Percentiles rank a stretch among this genome's conserved stretches.
These are phyloP conservation scores for Solanum hybrid DNA, from an alignment of 305 asterid genomes.

Conservation along the genomic window DNA sequence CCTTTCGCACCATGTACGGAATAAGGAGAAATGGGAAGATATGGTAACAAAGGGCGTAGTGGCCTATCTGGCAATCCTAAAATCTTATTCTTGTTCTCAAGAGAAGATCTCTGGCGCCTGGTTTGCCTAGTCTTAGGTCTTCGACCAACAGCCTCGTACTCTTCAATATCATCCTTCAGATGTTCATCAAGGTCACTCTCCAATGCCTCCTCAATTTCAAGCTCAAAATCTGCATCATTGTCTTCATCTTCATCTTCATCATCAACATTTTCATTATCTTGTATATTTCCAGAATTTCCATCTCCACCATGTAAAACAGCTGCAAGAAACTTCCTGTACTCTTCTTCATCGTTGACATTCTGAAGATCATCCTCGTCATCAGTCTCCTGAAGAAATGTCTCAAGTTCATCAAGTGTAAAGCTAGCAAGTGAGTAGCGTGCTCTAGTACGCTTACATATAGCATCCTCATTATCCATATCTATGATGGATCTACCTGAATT, in stretches of 20 bases:
- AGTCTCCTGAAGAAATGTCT: constrained; percentile 97
- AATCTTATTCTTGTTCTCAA: constrained; percentile 38
- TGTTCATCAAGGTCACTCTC: constrained; percentile 85
- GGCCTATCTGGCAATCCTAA: constrained; percentile 59
- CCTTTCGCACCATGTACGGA: constrained; percentile 39
- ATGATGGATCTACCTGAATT: constrained; percentile 23
- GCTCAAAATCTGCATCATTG: constrained; percentile 97
- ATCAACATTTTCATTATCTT: constrained; percentile 53
- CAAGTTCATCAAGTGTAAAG: constrained; percentile 92
- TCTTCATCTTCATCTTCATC: constrained; percentile 98
- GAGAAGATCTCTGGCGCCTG: constrained; percentile 46
- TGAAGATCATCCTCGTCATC: constrained; percentile 96
- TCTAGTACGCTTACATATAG: constrained; percentile 92
- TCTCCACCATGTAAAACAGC: constrained; percentile 71
- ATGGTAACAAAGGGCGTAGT: constrained; percentile 78
- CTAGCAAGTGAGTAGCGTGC: constrained; percentile 95
- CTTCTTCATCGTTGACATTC: constrained; percentile 85
- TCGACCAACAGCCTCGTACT: constrained; percentile 17
- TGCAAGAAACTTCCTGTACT: constrained; percentile 83
- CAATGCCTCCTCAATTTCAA: constrained; percentile 94
- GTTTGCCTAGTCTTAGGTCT: constrained; percentile 62
- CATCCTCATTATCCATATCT: constrained; percentile 60
- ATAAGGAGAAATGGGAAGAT: constrained; percentile 36
- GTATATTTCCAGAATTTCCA: constrained; percentile 34
- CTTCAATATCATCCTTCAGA: constrained; percentile 30